These are phyloP conservation scores for Suillus placidus DNA, from an alignment of 768 basidiomycete genomes.

Conservation along the genomic window DNA sequence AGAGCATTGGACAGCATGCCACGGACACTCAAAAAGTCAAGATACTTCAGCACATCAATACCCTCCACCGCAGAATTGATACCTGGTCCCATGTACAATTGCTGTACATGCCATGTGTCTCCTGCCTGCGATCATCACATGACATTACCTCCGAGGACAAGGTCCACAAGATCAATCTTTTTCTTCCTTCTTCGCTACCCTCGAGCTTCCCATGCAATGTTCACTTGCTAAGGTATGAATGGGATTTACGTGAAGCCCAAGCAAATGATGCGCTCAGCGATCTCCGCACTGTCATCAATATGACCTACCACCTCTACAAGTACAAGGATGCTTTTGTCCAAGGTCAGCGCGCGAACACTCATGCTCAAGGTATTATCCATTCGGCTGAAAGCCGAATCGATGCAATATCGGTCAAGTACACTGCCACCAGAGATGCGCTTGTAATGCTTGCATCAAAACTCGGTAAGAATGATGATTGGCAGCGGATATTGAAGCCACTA, in stretches of 20 bases:
- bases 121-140: not conserved
- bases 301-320: slow-evolving; percentile 4
- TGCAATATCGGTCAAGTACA: not conserved
- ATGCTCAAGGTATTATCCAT: not conserved
- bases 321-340: not conserved
- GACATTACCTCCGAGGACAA: not conserved
- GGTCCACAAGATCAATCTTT: not conserved
- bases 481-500: not conserved
- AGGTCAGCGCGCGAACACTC: not conserved
- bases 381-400: not conserved
- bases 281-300: not conserved
- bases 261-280: not conserved
- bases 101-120: not conserved
- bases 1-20: not conserved
- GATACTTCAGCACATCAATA: not conserved
- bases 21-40: not conserved
- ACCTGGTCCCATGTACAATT: not conserved
- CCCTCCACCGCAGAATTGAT: not conserved
- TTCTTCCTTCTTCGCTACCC: not conserved
- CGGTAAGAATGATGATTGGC: not conserved
- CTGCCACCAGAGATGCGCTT: not conserved
- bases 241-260: no score
- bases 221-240: not conserved
- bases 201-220: not conserved
- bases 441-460: not conserved